These are phyloP conservation scores for Pyrus pyrifolia DNA, from an alignment of 306 rosid species.

Conservation along the genomic window DNA sequence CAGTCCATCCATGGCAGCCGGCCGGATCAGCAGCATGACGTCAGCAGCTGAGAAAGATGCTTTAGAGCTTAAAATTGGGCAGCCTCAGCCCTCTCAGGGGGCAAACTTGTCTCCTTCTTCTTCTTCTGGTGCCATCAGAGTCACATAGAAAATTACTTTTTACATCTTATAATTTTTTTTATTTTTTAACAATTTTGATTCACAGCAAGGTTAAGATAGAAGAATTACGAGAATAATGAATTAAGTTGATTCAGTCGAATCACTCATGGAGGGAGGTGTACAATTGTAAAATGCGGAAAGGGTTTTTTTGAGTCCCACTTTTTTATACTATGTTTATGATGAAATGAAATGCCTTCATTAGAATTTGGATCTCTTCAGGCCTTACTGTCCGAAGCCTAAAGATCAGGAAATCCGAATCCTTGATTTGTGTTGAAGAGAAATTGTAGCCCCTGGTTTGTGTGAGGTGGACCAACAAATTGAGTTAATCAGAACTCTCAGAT, in stretches of 20 bases:
- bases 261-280: background rate
- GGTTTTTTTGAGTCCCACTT: background rate
- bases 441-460: too few relatives aligned
- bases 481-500: too few relatives aligned
- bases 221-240: background rate
- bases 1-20: background rate
- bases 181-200: background rate
- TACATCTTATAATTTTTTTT: background rate
- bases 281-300: background rate
- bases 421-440: too few relatives aligned
- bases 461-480: too few relatives aligned
- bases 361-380: too few relatives aligned
- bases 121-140: slow-evolving; percentile 35
- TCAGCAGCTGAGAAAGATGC: slow-evolving; percentile 19
- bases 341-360: background rate
- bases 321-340: background rate
- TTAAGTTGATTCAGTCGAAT: background rate
- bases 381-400: too few relatives aligned
- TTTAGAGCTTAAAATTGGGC: slow-evolving; percentile 38
- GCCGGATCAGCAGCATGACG: background rate
- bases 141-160: slow-evolving; percentile 1
- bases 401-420: too few relatives aligned
- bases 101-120: slow-evolving; percentile 16
- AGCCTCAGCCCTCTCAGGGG: slow-evolving; percentile 23
- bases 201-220: background rate